Evolutionary conservation across 495 filamentous ascomycete genomes (phyloP).

Genomic region (Trypethelium eluteriae): DNA sequence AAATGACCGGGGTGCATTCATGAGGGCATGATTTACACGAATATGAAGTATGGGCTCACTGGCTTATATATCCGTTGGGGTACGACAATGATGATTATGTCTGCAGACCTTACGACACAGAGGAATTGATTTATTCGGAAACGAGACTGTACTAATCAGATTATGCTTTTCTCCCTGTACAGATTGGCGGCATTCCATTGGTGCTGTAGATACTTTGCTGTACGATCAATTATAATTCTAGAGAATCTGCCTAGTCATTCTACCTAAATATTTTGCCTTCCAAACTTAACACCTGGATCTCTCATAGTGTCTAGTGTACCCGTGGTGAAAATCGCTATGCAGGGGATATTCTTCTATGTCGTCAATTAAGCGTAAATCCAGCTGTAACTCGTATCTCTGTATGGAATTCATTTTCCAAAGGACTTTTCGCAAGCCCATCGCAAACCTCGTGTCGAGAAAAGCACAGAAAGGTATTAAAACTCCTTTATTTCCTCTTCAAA

Average conservation of each 20-base stretch:
- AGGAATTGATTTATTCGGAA: not conserved
- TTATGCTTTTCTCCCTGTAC: not conserved
- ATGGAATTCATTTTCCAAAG: too few relatives aligned
- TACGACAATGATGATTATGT: too few relatives aligned
- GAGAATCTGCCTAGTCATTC: not conserved
- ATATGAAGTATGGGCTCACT: not conserved
- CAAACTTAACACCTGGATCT: not conserved
- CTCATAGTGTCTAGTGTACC: not conserved
- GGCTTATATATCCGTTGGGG: not conserved
- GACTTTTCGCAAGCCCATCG: too few relatives aligned
- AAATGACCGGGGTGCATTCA: not conserved
- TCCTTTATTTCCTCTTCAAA: constrained; percentile 6
- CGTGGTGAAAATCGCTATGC: not conserved
- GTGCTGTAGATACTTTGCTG: constrained; percentile 5
- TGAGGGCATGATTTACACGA: not conserved
- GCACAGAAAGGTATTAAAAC: too few relatives aligned
- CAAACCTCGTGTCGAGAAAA: too few relatives aligned
- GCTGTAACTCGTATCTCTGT: not conserved
- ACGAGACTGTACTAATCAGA: not conserved
- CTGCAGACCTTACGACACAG: too few relatives aligned
- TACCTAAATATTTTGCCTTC: not conserved
- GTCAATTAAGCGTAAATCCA: not conserved
- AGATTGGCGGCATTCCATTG: not conserved
- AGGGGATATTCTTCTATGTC: not conserved
- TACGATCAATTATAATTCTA: not conserved